Evolutionary conservation across 257 asterid genomes (phyloP).

Genomic region (Ballota nigra): DNA sequence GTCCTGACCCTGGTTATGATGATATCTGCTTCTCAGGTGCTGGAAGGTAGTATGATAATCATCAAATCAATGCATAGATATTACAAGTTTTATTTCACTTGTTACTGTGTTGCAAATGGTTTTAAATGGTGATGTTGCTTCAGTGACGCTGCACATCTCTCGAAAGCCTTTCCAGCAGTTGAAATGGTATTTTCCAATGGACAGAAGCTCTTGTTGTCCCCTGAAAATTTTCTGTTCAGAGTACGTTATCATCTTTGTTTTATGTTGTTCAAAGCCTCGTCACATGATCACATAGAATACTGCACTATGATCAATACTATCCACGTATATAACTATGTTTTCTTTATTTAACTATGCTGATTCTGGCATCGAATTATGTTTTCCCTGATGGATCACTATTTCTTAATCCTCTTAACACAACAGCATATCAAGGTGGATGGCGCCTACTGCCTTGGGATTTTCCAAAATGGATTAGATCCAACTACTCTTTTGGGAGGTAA

Average conservation of each 20-base stretch:
- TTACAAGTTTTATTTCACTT: slow-evolving; percentile 9
- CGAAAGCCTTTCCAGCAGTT: slow-evolving; percentile 73
- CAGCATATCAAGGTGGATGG: slow-evolving; percentile 93
- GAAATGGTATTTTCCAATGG: slow-evolving; percentile 84
- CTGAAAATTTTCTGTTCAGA: slow-evolving; percentile 94
- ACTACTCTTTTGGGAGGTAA: slow-evolving; percentile 98
- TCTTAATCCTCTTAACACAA: slow-evolving; percentile 16
- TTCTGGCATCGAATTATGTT: slow-evolving; percentile 13
- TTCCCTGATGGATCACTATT: not conserved
- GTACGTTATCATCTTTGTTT: slow-evolving; percentile 39
- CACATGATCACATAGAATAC: not conserved
- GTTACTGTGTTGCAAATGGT: slow-evolving; percentile 23
- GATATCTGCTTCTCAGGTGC: slow-evolving; percentile 98
- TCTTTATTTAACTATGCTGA: slow-evolving; percentile 3
- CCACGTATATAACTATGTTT: too few species aligned
- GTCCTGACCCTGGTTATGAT: slow-evolving; percentile 86
- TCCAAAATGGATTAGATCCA: slow-evolving; percentile 94
- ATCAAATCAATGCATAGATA: slow-evolving; percentile 6
- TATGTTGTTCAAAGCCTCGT: too few species aligned
- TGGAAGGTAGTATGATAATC: slow-evolving; percentile 63
- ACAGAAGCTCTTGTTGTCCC: slow-evolving; percentile 78
- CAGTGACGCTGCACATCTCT: slow-evolving; percentile 73
- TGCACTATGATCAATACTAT: not conserved
- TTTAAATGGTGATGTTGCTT: slow-evolving; percentile 32
- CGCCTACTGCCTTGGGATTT: slow-evolving; percentile 95